Conservation (phyloP, 345 rosid species). For the Pseudoturritis turrita region DNA sequence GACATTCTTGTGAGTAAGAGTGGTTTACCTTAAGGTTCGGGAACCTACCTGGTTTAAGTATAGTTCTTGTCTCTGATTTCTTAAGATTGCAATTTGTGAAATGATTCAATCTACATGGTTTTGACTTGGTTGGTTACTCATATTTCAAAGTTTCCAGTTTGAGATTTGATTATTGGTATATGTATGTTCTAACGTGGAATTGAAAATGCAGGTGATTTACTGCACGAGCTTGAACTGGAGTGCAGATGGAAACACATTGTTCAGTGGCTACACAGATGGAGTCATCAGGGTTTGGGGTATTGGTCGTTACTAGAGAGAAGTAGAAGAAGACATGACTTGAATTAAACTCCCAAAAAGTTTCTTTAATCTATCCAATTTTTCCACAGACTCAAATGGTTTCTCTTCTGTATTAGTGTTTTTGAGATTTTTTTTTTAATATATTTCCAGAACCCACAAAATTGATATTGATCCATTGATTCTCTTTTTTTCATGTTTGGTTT, state of each 20-base stretch:
- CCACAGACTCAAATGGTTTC: background rate
- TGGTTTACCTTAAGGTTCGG: background rate
- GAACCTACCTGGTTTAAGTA: background rate
- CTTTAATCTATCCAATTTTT: background rate
- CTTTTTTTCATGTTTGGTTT: background rate
- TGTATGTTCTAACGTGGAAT: background rate
- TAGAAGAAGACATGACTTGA: background rate
- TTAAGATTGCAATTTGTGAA: background rate
- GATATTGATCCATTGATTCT: slow-evolving; percentile 11
- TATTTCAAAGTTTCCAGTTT: background rate
- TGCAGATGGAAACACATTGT: slow-evolving; percentile 32
- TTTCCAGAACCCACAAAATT: background rate
- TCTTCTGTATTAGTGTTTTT: slow-evolving; percentile 9
- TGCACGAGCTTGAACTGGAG: slow-evolving; percentile 32
- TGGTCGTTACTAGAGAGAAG: slow-evolving; percentile 23
- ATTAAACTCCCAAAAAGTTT: background rate
- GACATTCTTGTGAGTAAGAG: background rate
- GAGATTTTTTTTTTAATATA: background rate
- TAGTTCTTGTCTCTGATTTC: background rate
- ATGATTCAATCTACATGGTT: background rate
- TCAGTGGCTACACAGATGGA: slow-evolving; percentile 32
- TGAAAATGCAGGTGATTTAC: slow-evolving; percentile 22
- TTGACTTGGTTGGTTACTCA: background rate
- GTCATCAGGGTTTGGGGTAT: slow-evolving; percentile 30
- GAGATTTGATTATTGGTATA: background rate